Base-by-base conservation (phyloP, 2,329 filamentous ascomycete genomes). In the Cladosporium sphaerospermum region DNA sequence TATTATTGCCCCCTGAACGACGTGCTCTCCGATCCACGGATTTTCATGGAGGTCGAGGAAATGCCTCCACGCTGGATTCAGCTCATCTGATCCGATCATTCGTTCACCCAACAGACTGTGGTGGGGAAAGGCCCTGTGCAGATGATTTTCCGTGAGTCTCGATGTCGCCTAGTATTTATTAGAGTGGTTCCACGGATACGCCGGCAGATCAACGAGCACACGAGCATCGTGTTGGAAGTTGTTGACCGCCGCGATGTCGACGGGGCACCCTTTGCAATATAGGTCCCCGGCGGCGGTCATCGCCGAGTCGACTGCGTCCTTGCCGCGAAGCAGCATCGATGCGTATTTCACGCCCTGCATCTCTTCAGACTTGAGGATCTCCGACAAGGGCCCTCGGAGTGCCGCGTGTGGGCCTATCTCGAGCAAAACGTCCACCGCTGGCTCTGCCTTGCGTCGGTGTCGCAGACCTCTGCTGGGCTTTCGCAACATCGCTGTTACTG, bases 71-170 rank as follows among this genome's bases (percentile, higher is more conserved):
- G 31, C 33, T n/a, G 44, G 31, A 11, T 46, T 13, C 3, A 46
- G 44, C n/a, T 9, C 13, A 46, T 46, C 33, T 9, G 31, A 46
- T 5, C 18, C 44, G 3, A 23, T 18, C 14, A 19, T 3, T n/a
- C 31, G 16, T 9, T 3, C 31, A 0, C 79, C 59, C 0, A 79
- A 76, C 56, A 82, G 79, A 0, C 74, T 71, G 23, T 79, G 58
- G 18, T 61, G 59, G 1, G 66, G 57, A 11, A 61, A 45, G 9
- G 63, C 57, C 33, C 62, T 42, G 11, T 40, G 19, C 4, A 34
- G 54, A 52, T 18, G 14, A 11, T 32, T 19, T 9, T 43, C 19
- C 3, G 23, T 14, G 3, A 31, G 28, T 8, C 28, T 13, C 3
- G 58, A 41, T 28, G 54, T 53, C 4, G 3, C 14, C 56, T 52